Evolutionary conservation across 768 basidiomycete species (phyloP).

Genomic region (Hemileccinum rubropunctum): DNA sequence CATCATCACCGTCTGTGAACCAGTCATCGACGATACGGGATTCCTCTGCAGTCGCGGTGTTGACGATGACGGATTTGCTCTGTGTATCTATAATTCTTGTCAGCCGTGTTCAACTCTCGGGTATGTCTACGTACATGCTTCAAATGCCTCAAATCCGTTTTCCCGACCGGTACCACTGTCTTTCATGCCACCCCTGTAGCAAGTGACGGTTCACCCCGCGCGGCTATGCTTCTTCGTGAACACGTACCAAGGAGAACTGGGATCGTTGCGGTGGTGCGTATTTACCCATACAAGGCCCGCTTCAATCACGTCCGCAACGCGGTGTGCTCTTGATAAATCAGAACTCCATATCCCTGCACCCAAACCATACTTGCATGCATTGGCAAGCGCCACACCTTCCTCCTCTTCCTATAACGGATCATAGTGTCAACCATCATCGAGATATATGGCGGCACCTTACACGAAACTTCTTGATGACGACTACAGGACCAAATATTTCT

Average conservation of each 20-base stretch:
- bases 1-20: constrained; percentile 59
- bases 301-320: constrained; percentile 65
- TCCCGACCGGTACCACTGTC: constrained; percentile 86
- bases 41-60: constrained; percentile 62
- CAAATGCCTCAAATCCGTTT: constrained; percentile 79
- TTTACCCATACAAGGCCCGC: constrained; percentile 86
- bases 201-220: constrained; percentile 4
- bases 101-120: neutral
- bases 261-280: constrained; percentile 87
- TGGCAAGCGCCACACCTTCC: constrained; percentile 69
- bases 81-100: constrained; percentile 60
- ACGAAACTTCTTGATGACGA: constrained; percentile 57
- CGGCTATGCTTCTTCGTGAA: neutral
- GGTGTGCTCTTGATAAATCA: constrained; percentile 72
- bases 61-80: constrained; percentile 78
- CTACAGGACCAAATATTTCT: constrained; percentile 86
- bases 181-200: constrained; percentile 83
- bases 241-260: constrained; percentile 77
- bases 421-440: neutral
- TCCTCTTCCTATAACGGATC: constrained; percentile 45
- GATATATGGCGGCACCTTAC: constrained; percentile 35
- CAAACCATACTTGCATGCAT: constrained; percentile 75
- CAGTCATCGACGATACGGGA: constrained; percentile 67
- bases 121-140: constrained; percentile 55
- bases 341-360: constrained; percentile 82